Evolutionary conservation across 495 filamentous ascomycete species (phyloP), one percentile per base, ranked within the genome.

Genomic region (Podospora sp.): DNA sequence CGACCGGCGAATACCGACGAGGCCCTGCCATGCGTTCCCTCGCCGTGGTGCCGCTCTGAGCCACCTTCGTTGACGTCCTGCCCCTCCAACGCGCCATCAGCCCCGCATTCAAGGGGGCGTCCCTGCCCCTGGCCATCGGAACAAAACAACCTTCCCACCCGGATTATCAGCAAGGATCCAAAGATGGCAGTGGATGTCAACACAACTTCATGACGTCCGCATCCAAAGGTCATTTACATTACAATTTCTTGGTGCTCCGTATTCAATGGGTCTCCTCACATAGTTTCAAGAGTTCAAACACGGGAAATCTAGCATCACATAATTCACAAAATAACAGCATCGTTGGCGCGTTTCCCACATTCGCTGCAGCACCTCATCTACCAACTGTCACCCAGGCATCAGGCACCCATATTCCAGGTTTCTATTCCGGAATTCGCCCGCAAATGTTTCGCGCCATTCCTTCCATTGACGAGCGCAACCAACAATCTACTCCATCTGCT

Each of bases 401-500:
- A 46, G 40, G 40, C 40, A 55, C 6, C 52, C 16, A 55, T 2
- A 55, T 55, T 55, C 52, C 20, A 12, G 18, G 6, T 18, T 53
- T n/a, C n/a, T n/a, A n/a, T n/a, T n/a, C 29, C 29, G 8, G 29
- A 33, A 22, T 55, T 16, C 21, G 8, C 21, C 52, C 2, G 24
- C 20, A 55, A n/a, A n/a, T 8, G 29, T 33, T 33, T 33, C 29
- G 29, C 8, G 24, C 14, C 27, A 35, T 22, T 35, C 2, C 22
- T 59, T 5, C 20, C 26, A 29, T 59, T 35, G 56, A 3, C 6
- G 3, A 59, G 2, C 20, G 18, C 40, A 49, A 36, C 11, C 4
- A 46, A 11, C 50, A 16, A 11, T 12, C 33, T 63, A 5, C 40
- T 70, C 71, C 75, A 76, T 76, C 53, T 80, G 65, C 49, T 79